These are phyloP conservation scores for Tubosaeta sp. DNA, from an alignment of 768 basidiomycete species.

Conservation along the genomic window DNA sequence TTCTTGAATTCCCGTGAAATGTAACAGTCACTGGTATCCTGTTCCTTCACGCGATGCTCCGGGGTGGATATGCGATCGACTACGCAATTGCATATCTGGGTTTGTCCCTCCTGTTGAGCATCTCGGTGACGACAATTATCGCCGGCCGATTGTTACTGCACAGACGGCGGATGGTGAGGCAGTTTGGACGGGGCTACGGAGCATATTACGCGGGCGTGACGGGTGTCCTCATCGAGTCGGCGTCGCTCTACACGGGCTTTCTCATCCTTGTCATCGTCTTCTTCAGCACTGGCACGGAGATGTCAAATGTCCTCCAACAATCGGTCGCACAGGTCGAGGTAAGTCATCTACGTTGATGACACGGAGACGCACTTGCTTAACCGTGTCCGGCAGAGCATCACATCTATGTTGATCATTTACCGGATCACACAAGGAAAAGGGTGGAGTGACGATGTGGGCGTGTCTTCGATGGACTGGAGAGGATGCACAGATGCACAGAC, in stretches of 20 bases:
- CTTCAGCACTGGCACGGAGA: neutral
- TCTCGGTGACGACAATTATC: constrained; percentile 17
- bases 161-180: constrained; percentile 5
- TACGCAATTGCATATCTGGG: constrained; percentile 5
- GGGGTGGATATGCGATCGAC: neutral
- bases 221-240: constrained; percentile 17
- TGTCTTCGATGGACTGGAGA: constrained; percentile 16
- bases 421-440: constrained; percentile 17
- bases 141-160: constrained; percentile 12
- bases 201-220: constrained; percentile 6
- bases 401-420: constrained; percentile 18
- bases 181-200: constrained; percentile 15
- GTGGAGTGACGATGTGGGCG: constrained; percentile 5
- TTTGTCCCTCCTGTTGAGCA: constrained; percentile 12
- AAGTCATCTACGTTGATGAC: neutral
- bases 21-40: constrained; percentile 6
- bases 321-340: constrained; percentile 18
- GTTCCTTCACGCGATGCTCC: neutral
- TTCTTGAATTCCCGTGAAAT: neutral
- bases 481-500: constrained; percentile 2
- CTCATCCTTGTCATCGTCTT: constrained; percentile 14
- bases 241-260: constrained; percentile 14
- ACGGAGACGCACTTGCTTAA: neutral
- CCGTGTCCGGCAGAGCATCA: constrained; percentile 7
- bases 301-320: constrained; percentile 13